A percentile compares a stretch with the other conserved stretches of the same genome.
phyloP scores from a whole-genome alignment of 2,329 filamentous ascomycete species.

The Amphichorda felina region DNA sequence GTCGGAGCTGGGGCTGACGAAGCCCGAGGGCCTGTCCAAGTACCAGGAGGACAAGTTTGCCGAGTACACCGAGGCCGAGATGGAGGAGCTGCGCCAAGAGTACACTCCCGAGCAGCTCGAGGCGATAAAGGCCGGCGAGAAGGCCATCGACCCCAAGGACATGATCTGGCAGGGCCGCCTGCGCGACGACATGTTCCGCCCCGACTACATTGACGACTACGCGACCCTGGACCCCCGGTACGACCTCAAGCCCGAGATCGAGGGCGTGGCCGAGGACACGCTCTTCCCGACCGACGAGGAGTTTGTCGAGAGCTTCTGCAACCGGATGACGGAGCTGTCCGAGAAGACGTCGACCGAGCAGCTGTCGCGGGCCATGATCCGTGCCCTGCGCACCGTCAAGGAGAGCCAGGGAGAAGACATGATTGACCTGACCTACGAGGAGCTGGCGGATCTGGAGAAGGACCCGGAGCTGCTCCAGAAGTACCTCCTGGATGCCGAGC shows the following conservation, averaged over 20 bases:
- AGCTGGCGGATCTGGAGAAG: constrained; percentile 26
- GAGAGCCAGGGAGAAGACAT: constrained; percentile 25
- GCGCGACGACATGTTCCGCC: constrained; percentile 58
- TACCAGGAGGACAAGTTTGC: constrained; percentile 39
- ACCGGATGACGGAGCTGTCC: constrained; percentile 29
- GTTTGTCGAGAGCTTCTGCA: constrained; percentile 38
- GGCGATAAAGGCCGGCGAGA: constrained; percentile 72
- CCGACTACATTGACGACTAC: constrained; percentile 76
- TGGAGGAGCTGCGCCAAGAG: constrained; percentile 45
- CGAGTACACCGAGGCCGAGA: constrained; percentile 56
- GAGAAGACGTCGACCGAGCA: constrained; percentile 30
- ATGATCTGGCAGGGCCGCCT: constrained; percentile 60
- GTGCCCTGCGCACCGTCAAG: constrained; percentile 29
- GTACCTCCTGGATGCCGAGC: constrained; percentile 16
- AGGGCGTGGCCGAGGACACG: constrained; percentile 36
- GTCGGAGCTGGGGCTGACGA: constrained; percentile 36
- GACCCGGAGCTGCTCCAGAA: constrained; percentile 25
- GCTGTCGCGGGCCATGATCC: constrained; percentile 26
- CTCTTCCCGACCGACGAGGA: constrained; percentile 52
- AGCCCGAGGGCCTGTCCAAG: constrained; percentile 28
- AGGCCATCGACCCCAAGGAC: constrained; percentile 62
- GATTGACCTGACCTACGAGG: constrained; percentile 37
- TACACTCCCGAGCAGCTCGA: constrained; percentile 76
- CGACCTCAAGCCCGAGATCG: constrained; percentile 50
- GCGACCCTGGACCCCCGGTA: constrained; percentile 64